These are phyloP conservation scores for Arabidopsis suecica DNA, from an alignment of 345 rosid genomes.

Conservation along the genomic window DNA sequence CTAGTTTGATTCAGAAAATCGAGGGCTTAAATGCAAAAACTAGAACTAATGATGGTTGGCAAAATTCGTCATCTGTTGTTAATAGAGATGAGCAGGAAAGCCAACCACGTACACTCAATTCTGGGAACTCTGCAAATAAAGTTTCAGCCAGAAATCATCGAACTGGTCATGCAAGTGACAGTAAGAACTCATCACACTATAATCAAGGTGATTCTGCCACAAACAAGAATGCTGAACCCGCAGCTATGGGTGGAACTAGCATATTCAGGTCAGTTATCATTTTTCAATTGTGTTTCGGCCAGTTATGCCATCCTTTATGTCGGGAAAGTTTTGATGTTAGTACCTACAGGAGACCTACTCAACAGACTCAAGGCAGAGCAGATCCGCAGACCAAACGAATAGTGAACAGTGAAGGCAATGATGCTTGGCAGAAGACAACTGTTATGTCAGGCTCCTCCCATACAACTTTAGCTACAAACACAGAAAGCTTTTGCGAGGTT, in stretches of 20 bases:
- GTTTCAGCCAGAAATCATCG: constrained; percentile 47
- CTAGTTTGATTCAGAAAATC: constrained; percentile 81
- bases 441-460: constrained; percentile 46
- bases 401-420: constrained; percentile 57
- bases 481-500: constrained; percentile 50
- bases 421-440: constrained; percentile 61
- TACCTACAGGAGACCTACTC: constrained; percentile 68
- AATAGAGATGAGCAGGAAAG: constrained; percentile 54
- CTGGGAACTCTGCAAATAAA: constrained; percentile 51
- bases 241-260: constrained; percentile 31
- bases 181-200: constrained; percentile 41
- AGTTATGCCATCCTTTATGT: constrained; percentile 38
- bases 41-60: constrained; percentile 61
- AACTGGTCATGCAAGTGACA: constrained; percentile 45
- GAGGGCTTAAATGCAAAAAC: constrained; percentile 86
- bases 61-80: constrained; percentile 49
- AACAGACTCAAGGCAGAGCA: constrained; percentile 59
- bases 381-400: constrained; percentile 67
- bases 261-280: constrained; percentile 63
- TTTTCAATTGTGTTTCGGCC: constrained; percentile 34
- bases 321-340: constrained; percentile 47
- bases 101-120: constrained; percentile 47
- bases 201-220: constrained; percentile 51
- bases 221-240: constrained; percentile 50
- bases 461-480: constrained; percentile 44